Evolutionary conservation across 1,284 basidiomycete species (phyloP), one percentile per base, ranked within the genome.

Genomic region (Mrakiaceae sp.): DNA sequence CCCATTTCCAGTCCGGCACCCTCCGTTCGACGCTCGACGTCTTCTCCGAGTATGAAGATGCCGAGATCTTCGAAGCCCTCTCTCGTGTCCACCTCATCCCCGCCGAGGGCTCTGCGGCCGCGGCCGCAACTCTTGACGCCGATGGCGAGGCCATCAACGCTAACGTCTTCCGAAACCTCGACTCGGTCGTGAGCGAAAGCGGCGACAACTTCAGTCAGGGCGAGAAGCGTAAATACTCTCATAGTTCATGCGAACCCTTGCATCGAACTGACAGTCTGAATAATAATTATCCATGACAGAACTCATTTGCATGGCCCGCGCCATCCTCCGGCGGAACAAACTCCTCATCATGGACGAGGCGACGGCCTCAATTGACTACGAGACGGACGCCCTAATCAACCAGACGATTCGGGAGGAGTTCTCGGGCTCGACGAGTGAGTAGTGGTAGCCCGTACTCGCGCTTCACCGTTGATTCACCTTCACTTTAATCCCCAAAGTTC

Each of bases 131-230:
- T 49, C 82, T 82, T 53, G 75, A 77, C 4, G 73, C 76, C 0
- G 81, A 78, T n/a, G 83, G 78, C n/a, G 77, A 78, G 7, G 80
- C n/a, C 27, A 48, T 62, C 66, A 95, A 95, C 71, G 80, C 77
- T 48, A 93, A 93, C 68, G 84, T 91, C 4, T 96, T 96, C 83
- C 83, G 84, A 47, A 85, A 91, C 73, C 80, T 97, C 2, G 88
- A 91, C 67, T 89, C 87, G 0, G 75, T 83, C 12, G 90, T 96
- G 9, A 72, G 70, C 43, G 77, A 78, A 67, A 74, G 74, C 12
- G 91, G 91, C n/a, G 91, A 94, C 55, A 96, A 95, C 76, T 94
- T 95, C 74, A 91, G 87, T 0, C 87, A 87, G 5, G 92, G 92
- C 11, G 87, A 92, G 75, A 88, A 89, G 71, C 89, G 27, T 27